These are phyloP conservation scores for Amesomyces nigricolor DNA, from an alignment of 2,329 filamentous ascomycete species.

Conservation along the genomic window DNA sequence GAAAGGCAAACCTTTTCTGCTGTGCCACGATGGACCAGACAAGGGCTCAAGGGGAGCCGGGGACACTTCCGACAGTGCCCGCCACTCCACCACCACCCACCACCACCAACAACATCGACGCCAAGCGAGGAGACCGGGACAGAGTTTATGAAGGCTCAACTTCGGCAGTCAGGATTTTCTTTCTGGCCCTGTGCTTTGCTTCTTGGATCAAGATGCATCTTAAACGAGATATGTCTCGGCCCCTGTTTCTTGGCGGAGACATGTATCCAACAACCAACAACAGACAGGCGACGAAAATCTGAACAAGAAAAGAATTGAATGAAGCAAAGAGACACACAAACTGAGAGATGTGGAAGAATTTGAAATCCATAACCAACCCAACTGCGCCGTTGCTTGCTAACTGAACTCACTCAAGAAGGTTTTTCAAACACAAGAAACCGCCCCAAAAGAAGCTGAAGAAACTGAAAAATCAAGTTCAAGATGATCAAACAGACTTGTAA, in stretches of 20 bases:
- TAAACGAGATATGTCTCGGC: neutral
- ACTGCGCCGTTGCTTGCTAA: neutral
- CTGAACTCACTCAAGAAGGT: neutral
- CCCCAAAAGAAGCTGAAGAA: neutral
- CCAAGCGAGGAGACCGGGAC: too few relatives aligned
- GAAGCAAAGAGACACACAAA: neutral
- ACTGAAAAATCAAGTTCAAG: neutral
- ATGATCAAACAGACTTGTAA: neutral
- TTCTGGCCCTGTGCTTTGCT: too few relatives aligned
- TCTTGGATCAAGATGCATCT: too few relatives aligned
- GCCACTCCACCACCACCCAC: too few relatives aligned
- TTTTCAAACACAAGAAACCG: neutral
- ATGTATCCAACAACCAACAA: neutral
- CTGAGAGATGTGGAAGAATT: neutral
- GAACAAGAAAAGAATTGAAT: neutral
- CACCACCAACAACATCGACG: too few relatives aligned
- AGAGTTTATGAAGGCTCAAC: too few relatives aligned
- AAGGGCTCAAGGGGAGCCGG: too few relatives aligned
- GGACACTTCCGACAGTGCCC: too few relatives aligned
- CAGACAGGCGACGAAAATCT: neutral
- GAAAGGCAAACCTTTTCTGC: too few relatives aligned
- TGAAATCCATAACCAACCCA: neutral
- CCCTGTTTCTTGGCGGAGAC: neutral
- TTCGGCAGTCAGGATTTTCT: too few relatives aligned
- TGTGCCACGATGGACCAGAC: too few relatives aligned